A percentile compares a stretch with the other conserved stretches of the same genome.
phyloP scores from a whole-genome alignment of 139 green algal species.

The Auxenochlorella pyrenoidosa region DNA sequence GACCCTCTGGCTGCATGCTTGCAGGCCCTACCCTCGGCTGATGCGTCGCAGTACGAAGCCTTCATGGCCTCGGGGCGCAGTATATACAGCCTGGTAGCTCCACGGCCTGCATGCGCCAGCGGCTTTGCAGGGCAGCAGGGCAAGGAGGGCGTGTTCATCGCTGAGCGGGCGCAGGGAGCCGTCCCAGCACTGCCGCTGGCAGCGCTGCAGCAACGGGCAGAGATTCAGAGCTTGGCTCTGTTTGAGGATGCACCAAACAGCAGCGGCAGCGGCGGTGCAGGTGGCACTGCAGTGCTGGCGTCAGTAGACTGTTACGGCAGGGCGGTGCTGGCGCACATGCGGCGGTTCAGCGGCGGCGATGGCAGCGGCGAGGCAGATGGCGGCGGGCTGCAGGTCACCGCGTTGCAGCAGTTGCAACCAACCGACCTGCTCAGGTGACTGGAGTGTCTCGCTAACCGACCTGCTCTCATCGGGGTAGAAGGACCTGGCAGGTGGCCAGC shows the following conservation, averaged over 20 bases:
- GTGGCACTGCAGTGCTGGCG: constrained; percentile 11
- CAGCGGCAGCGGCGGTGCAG: background rate
- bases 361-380: background rate
- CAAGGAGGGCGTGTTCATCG: constrained; percentile 48
- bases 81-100: constrained; percentile 6
- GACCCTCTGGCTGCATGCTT: background rate
- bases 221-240: constrained; percentile 38
- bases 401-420: constrained; percentile 31
- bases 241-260: background rate
- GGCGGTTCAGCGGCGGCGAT: background rate
- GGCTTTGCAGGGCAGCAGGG: constrained; percentile 21
- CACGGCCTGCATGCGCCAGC: background rate
- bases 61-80: constrained; percentile 29
- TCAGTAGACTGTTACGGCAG: constrained; percentile 41
- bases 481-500: too few species aligned
- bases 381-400: background rate
- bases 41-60: background rate
- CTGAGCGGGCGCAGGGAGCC: background rate
- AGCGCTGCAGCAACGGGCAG: constrained; percentile 24
- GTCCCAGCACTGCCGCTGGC: background rate
- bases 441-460: too few species aligned
- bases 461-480: too few species aligned
- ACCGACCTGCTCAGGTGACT: constrained; percentile 26
- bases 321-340: constrained; percentile 25
- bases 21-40: background rate